Evolutionary conservation across 306 rosid species (phyloP), one percentile per base, ranked within the genome.

Genomic region (Vachellia pachyceras): DNA sequence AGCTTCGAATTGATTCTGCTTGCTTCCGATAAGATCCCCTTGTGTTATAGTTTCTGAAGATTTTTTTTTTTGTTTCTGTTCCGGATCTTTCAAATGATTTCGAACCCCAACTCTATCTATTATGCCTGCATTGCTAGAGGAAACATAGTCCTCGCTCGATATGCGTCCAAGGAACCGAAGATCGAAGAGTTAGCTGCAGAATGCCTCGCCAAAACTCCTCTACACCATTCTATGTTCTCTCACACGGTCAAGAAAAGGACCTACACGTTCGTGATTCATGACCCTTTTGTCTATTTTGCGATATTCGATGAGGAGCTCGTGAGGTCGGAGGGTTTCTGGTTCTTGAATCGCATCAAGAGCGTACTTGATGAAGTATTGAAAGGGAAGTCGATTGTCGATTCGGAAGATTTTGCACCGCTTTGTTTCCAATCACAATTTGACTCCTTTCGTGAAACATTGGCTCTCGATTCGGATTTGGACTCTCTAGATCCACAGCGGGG

Each of bases 71-170:
- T 54, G n/a, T n/a, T n/a, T n/a, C 10, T 29, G 15, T 55, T 44
- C 54, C 5, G 6, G 42, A 49, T 58, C 40, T 67, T 45, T 70
- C 84, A 44, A 72, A 91, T 91, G 96, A 82, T 81, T 80, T 69
- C 75, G 20, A 90, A 90, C 81, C 98, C 97, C 20, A 84, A 86
- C 55, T 80, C 87, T 11, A 84, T 95, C 66, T 83, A 84, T 71
- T 92, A 95, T 46, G 83, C 86, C 23, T 93, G 98, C 97, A 90
- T 93, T 93, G 96, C 97, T 4, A 83, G 82, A 69, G 85, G 84
- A n/a, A 79, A 64, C 39, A 88, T 91, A 9, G 79, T 92, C 78
- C 86, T 95, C 10, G 97, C 89, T 69, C 90, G 90, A 55, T 84
- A 89, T 77, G 45, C 22, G 50, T 60, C 85, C 3, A 63, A 77